Base-by-base conservation (phyloP, 2,329 filamentous ascomycete species). In the Sporothrix schenckii region DNA sequence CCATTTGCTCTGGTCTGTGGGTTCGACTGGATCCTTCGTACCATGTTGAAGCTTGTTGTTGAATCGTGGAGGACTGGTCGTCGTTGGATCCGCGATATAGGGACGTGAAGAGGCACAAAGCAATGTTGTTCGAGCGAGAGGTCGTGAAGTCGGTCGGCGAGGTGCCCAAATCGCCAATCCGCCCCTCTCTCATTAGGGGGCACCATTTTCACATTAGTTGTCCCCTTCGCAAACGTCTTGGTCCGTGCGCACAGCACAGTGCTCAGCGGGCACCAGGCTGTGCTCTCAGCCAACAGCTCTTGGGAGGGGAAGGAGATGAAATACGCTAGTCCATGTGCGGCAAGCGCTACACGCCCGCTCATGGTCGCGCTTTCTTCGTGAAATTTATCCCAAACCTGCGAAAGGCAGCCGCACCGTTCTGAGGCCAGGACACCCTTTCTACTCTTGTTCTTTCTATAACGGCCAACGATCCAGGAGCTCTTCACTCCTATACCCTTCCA, bases 201-300 rank as follows among this genome's bases (percentile, higher is more conserved):
- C 56, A 71, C 70, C 72, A 70, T 74, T 75, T 74, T 71, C 71
- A 69, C 65, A 70, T 65, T 72, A 74, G 68, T 73, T 74, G 73
- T 74, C 73, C 73, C 72, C 68, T 74, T 74, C 72, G 47, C 30
- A 70, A 68, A 16, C 66, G 71, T 60, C 24, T 14, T 72, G 72
- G 71, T 60, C 72, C 69, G 74, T 75, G 72, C 73, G 44, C 70
- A 49, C 24, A 19, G n/a, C 49, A 68, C 69, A 56, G 69, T 66
- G 53, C 27, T 52, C 19, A 34, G 24, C 16, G 11, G 27, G 63
- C 47, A 47, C 16, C 21, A 66, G 27, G 47, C 27, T n/a, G 60
- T 49, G 60, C 24, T 27, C 24, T 21, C 41, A 65, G 27, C 47
- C 63, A 41, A 30, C 30, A 19, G 24, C 10, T 44, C 11, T 9